Conservation (phyloP, 2,329 filamentous ascomycete species). For the Diaporthe vaccinii region DNA sequence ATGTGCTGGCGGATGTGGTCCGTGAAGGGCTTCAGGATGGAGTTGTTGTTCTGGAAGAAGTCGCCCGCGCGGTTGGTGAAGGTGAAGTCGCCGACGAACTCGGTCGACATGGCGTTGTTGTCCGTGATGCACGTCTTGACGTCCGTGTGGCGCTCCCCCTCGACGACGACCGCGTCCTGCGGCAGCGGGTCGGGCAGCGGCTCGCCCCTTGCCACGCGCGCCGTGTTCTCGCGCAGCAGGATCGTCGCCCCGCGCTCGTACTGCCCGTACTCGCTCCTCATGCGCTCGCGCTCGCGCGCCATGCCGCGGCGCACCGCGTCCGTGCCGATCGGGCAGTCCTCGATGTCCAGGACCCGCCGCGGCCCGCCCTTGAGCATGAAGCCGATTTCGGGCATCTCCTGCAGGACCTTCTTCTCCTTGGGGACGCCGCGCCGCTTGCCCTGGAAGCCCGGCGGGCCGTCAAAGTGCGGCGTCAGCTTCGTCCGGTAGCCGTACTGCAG, state of each 20-base stretch:
- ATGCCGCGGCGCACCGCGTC: constrained; percentile 86
- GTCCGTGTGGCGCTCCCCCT: constrained; percentile 75
- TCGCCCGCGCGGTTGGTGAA: constrained; percentile 93
- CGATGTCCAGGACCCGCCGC: constrained; percentile 87
- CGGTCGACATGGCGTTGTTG: constrained; percentile 83
- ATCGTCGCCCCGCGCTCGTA: constrained; percentile 90
- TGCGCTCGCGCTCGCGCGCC: constrained; percentile 81
- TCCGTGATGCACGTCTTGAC: constrained; percentile 92
- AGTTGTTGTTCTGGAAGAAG: constrained; percentile 99
- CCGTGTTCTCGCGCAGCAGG: constrained; percentile 87
- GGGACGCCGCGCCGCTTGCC: constrained; percentile 64
- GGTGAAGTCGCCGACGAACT: constrained; percentile 87
- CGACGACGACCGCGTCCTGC: constrained; percentile 62
- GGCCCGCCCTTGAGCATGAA: constrained; percentile 87
- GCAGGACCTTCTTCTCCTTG: constrained; percentile 63
- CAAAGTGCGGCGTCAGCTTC: constrained; percentile 97
- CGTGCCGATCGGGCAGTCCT: constrained; percentile 96
- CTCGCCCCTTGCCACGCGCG: constrained; percentile 69
- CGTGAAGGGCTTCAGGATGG: constrained; percentile 89
- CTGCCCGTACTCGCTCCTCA: constrained; percentile 76
- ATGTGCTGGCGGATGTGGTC: constrained; percentile 87
- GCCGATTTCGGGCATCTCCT: constrained; percentile 82
- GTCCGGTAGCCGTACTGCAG: constrained; percentile 95
- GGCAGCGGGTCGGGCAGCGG: constrained; percentile 51
- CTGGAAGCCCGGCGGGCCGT: constrained; percentile 75